Percentiles rank a stretch among this genome's conserved stretches.
phyloP scores from a whole-genome alignment of 169 alveolate genomes.

The Plasmodium reichenowi region DNA sequence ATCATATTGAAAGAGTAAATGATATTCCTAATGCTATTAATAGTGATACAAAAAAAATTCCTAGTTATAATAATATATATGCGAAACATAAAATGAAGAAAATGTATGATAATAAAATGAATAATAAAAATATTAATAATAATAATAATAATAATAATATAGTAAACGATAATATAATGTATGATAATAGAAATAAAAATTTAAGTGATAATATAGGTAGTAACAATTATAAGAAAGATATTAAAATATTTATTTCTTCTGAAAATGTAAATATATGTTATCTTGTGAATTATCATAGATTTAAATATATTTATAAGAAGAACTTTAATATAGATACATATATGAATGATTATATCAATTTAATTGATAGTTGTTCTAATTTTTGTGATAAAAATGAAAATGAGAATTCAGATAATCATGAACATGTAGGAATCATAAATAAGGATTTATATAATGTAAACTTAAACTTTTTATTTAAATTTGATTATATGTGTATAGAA shows the following conservation, averaged over 20 bases:
- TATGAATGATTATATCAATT: slow-evolving; percentile 55
- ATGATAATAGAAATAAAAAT: not conserved
- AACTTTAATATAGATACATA: slow-evolving; percentile 46
- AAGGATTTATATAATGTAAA: slow-evolving; percentile 68
- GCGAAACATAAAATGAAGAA: not conserved
- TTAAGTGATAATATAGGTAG: not conserved
- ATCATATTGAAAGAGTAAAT: no score
- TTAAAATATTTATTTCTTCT: slow-evolving; percentile 27
- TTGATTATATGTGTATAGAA: slow-evolving; percentile 18
- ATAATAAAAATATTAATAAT: not conserved
- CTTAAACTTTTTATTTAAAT: slow-evolving; percentile 50
- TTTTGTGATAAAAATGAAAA: slow-evolving; percentile 7
- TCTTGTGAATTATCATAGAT: slow-evolving; percentile 63
- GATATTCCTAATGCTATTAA: no score
- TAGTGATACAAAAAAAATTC: no score
- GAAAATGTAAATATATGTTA: slow-evolving; percentile 71
- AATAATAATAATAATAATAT: not conserved
- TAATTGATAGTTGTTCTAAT: slow-evolving; percentile 70
- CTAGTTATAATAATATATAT: no score
- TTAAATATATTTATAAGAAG: slow-evolving; percentile 45
- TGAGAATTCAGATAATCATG: slow-evolving; percentile 4
- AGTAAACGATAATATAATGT: not conserved
- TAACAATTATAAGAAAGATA: not conserved
- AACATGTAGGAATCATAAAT: slow-evolving; percentile 70
- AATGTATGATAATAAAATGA: not conserved